Percentiles rank a stretch among this genome's conserved stretches.
These are phyloP conservation scores for Colletotrichum sp. DNA, from an alignment of 2,329 filamentous ascomycete genomes.

Conservation along the genomic window DNA sequence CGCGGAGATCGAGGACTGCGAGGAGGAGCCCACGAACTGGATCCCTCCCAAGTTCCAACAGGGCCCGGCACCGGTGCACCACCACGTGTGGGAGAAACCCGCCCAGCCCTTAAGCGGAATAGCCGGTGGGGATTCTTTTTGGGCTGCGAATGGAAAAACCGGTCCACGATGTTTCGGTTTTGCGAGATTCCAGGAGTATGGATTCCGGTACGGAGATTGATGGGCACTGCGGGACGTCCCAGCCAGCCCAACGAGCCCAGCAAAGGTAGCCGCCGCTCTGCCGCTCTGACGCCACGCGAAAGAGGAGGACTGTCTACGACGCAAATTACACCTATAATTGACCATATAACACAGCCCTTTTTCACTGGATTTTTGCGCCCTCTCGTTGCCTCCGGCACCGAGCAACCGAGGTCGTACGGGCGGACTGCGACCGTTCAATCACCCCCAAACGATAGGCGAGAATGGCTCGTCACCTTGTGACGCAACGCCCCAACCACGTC, in stretches of 20 bases:
- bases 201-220: slow-evolving; percentile 1
- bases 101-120: background rate
- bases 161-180: background rate
- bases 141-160: background rate
- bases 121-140: background rate
- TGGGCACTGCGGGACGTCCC: background rate
- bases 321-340: background rate
- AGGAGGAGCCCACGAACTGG: background rate
- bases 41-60: background rate
- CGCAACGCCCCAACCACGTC: background rate
- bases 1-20: background rate
- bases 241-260: background rate
- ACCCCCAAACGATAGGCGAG: background rate
- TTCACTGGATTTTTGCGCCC: background rate
- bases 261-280: background rate
- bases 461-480: background rate
- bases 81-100: background rate
- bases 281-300: background rate
- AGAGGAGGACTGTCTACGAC: background rate
- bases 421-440: background rate
- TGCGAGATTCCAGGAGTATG: slow-evolving; percentile 12
- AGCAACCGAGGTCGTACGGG: background rate
- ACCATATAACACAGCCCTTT: background rate
- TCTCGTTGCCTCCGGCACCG: background rate
- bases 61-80: background rate